These are phyloP conservation scores for Podospora fimiseda DNA, from an alignment of 495 filamentous ascomycete species.

Conservation along the genomic window DNA sequence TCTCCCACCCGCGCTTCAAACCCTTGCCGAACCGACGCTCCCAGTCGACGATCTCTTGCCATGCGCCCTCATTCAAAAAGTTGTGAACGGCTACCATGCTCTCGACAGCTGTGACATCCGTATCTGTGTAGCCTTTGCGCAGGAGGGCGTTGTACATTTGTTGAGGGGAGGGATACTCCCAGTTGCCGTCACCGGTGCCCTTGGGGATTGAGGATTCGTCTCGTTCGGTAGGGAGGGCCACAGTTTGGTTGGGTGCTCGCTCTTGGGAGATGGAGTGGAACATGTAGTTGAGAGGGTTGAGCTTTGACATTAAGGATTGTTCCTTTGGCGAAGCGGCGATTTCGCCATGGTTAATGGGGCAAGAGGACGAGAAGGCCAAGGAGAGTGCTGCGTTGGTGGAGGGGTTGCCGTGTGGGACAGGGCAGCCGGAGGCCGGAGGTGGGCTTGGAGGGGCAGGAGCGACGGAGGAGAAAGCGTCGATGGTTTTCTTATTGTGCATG, in stretches of 20 bases:
- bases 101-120: conserved; percentile 87
- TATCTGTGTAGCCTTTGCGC: conserved; percentile 92
- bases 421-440: conserved; percentile 31
- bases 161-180: conserved; percentile 97
- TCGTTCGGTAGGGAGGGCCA: conserved; percentile 66
- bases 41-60: conserved; percentile 89
- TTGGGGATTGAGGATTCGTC: conserved; percentile 82
- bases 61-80: conserved; percentile 95
- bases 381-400: conserved; percentile 33
- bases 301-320: conserved; percentile 54
- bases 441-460: conserved; percentile 16
- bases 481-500: conserved; percentile 63
- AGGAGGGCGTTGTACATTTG: conserved; percentile 99
- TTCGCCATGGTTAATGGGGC: conserved; percentile 44
- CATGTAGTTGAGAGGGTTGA: conserved; percentile 98
- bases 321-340: conserved; percentile 22
- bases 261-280: conserved; percentile 75
- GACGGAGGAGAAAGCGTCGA: conserved; percentile 37
- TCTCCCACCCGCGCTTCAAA: conserved; percentile 61
- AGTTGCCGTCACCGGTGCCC: conserved; percentile 67
- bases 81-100: conserved; percentile 97
- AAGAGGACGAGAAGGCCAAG: no score
- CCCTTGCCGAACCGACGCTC: conserved; percentile 77
- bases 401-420: conserved; percentile 45
- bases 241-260: conserved; percentile 62